phyloP scores from a whole-genome alignment of 1,284 basidiomycete species.

The Grifola frondosa region DNA sequence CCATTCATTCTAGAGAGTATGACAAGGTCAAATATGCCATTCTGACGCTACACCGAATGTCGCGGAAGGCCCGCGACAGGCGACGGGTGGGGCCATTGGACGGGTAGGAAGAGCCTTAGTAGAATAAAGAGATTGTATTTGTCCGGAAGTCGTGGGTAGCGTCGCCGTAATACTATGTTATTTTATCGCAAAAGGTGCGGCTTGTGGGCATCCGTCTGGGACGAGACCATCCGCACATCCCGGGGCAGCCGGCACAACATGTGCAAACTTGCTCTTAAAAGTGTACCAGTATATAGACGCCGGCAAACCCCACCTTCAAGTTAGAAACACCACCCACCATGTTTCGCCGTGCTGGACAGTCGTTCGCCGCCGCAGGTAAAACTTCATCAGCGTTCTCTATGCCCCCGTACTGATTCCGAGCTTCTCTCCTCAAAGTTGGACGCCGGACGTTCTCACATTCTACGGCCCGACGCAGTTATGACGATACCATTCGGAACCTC shows the following conservation, averaged over 20 bases:
- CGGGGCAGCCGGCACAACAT: constrained; percentile 3
- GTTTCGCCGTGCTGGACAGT: constrained; percentile 61
- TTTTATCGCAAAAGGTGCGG: neutral
- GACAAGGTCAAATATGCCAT: constrained; percentile 83
- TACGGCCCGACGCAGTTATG: constrained; percentile 72
- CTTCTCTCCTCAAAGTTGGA: constrained; percentile 44
- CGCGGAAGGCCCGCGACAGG: constrained; percentile 68
- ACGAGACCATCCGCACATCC: neutral
- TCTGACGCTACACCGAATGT: constrained; percentile 60
- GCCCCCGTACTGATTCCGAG: constrained; percentile 11
- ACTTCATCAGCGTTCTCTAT: neutral
- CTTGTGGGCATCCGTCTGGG: neutral
- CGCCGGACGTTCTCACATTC: constrained; percentile 81
- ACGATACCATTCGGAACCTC: constrained; percentile 89
- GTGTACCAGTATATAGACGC: constrained; percentile 16
- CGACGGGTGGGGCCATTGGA: constrained; percentile 50
- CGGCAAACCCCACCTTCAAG: constrained; percentile 17
- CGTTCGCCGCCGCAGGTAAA: constrained; percentile 51
- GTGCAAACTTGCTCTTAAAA: constrained; percentile 5
- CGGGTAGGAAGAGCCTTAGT: constrained; percentile 28
- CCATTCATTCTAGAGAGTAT: constrained; percentile 59
- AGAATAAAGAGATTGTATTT: no score
- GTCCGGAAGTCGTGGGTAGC: constrained; percentile 14
- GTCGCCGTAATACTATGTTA: constrained; percentile 3
- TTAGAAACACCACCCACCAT: constrained; percentile 41